Evolutionary conservation across 176 grass and related monocot genomes (phyloP).

Genomic region (Eleusine indica): DNA sequence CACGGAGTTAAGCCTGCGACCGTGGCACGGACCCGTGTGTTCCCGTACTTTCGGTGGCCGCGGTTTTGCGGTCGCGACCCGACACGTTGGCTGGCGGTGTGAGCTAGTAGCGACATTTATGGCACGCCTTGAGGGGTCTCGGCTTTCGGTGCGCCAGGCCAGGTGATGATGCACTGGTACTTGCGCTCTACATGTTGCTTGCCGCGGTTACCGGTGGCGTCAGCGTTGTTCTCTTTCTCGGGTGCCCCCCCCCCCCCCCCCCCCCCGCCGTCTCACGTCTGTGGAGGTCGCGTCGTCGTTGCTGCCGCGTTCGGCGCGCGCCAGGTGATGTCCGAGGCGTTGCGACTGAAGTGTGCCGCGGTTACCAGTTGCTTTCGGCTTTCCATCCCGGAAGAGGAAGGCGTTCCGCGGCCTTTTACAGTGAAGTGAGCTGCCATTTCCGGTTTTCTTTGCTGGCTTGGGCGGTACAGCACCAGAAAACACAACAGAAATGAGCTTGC

Average conservation of each 20-base stretch:
- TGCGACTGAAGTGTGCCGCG: not conserved
- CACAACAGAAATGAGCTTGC: not conserved
- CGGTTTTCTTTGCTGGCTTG: not conserved
- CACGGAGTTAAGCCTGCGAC: not conserved
- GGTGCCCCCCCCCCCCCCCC: not conserved
- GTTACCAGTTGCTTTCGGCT: constrained; percentile 37
- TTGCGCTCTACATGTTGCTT: not conserved
- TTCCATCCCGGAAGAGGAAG: not conserved
- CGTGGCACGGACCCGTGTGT: not conserved
- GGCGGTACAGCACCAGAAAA: not conserved
- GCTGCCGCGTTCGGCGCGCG: not conserved
- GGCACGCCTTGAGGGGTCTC: not conserved
- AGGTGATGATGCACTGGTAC: not conserved
- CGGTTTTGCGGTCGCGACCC: constrained; percentile 10
- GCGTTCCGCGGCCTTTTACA: not conserved
- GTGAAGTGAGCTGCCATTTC: not conserved
- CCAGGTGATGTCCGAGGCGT: not conserved
- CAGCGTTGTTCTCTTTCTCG: not conserved
- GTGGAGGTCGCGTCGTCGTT: too few relatives aligned
- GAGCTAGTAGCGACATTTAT: not conserved
- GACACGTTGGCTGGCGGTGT: not conserved
- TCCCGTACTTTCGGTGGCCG: not conserved
- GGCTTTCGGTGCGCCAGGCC: not conserved
- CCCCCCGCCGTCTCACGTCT: too few relatives aligned
- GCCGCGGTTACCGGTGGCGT: not conserved